Conservation (phyloP, 345 rosid species). For the Bretschneidera sinensis region DNA sequence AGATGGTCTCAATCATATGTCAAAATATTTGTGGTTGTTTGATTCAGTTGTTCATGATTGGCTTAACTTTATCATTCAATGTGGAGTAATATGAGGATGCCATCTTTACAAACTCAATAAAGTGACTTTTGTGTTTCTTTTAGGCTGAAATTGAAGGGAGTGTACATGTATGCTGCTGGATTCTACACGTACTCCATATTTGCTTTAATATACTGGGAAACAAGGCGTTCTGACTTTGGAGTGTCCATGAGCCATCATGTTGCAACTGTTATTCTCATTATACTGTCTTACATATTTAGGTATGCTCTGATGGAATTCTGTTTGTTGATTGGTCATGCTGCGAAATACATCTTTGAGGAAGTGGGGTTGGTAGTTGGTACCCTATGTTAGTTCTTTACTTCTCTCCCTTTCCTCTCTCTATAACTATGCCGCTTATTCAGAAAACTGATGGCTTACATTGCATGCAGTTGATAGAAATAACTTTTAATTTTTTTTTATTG, state of each 20-base stretch:
- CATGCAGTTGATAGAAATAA: background rate
- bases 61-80: background rate
- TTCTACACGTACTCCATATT: slow-evolving; percentile 94
- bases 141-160: slow-evolving; percentile 84
- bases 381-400: background rate
- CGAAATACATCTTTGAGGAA: background rate
- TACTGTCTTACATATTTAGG: slow-evolving; percentile 88
- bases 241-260: slow-evolving; percentile 98
- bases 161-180: slow-evolving; percentile 91
- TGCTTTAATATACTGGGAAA: slow-evolving; percentile 97
- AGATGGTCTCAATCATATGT: slow-evolving; percentile 17
- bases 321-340: background rate
- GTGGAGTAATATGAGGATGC: background rate
- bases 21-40: background rate
- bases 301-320: slow-evolving; percentile 10
- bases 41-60: background rate
- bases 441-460: background rate
- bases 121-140: slow-evolving; percentile 14
- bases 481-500: no score
- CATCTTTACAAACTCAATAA: slow-evolving; percentile 10
- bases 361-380: no score
- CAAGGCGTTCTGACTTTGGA: slow-evolving; percentile 97
- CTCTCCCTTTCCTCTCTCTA: background rate
- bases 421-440: background rate
- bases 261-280: slow-evolving; percentile 68